Evolutionary conservation across 2,329 filamentous ascomycete genomes (phyloP).

Genomic region (Colletotrichum sp.): DNA sequence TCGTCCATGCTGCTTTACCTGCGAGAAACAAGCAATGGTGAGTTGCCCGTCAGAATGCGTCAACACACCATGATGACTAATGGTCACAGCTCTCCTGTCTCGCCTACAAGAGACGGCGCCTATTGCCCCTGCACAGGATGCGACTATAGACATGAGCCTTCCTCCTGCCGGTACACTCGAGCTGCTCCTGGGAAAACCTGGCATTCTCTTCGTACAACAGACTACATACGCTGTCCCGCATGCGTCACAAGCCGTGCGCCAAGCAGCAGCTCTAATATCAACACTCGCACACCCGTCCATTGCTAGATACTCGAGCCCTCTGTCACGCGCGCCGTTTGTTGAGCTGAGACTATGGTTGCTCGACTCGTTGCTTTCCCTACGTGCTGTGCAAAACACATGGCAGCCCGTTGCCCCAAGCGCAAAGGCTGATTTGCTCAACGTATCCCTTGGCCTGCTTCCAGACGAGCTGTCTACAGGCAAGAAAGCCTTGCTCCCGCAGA

Average conservation of each 20-base stretch:
- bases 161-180: slow-evolving; percentile 43
- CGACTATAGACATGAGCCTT: slow-evolving; percentile 34
- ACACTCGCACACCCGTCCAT: slow-evolving; percentile 47
- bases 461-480: not conserved
- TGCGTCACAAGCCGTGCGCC: slow-evolving; percentile 49
- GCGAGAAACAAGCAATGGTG: slow-evolving; percentile 52
- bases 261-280: slow-evolving; percentile 48
- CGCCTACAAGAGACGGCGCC: slow-evolving; percentile 37
- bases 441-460: slow-evolving; percentile 1
- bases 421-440: not conserved
- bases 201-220: slow-evolving; percentile 25
- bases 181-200: slow-evolving; percentile 32
- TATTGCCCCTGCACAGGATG: slow-evolving; percentile 29
- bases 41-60: slow-evolving; percentile 22
- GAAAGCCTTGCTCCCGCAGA: slow-evolving; percentile 30
- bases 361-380: slow-evolving; percentile 51
- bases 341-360: slow-evolving; percentile 54
- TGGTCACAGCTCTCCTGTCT: slow-evolving; percentile 32
- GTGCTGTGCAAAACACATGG: slow-evolving; percentile 43
- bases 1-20: slow-evolving; percentile 53
- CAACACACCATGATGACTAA: slow-evolving; percentile 18
- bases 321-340: slow-evolving; percentile 36
- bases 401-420: slow-evolving; percentile 24
- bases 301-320: slow-evolving; percentile 35
- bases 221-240: slow-evolving; percentile 44